These are phyloP conservation scores for Clarireedia sp. DNA, from an alignment of 2,329 filamentous ascomycete species.

Conservation along the genomic window DNA sequence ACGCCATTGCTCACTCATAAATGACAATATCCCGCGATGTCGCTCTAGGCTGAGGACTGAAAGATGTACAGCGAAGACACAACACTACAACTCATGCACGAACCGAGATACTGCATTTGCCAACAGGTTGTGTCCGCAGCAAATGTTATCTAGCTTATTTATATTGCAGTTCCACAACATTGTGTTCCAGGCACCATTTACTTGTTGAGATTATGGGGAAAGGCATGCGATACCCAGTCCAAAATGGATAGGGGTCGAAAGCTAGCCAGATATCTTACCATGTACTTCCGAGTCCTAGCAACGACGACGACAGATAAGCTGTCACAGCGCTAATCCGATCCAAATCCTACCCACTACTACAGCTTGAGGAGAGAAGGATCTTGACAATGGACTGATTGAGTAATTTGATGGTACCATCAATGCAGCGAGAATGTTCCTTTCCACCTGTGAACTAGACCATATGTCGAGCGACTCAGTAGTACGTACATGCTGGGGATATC, in stretches of 20 bases:
- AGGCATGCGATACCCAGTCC: too few relatives aligned
- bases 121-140: background rate
- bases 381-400: too few relatives aligned
- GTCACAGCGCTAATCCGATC: background rate
- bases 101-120: background rate
- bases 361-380: background rate
- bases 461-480: too few relatives aligned
- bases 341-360: background rate
- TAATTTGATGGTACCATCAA: too few relatives aligned
- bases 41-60: too few relatives aligned
- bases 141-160: background rate
- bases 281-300: background rate
- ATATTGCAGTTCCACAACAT: background rate
- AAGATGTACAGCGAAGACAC: too few relatives aligned
- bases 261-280: background rate
- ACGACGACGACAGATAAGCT: background rate
- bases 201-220: too few relatives aligned
- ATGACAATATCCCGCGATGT: too few relatives aligned
- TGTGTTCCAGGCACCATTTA: background rate
- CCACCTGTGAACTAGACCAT: background rate
- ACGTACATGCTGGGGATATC: background rate
- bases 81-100: background rate
- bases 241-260: too few relatives aligned
- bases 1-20: too few relatives aligned
- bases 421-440: background rate